These are phyloP conservation scores for Earliella scabrosa DNA, from an alignment of 1,284 basidiomycete genomes.

Conservation along the genomic window DNA sequence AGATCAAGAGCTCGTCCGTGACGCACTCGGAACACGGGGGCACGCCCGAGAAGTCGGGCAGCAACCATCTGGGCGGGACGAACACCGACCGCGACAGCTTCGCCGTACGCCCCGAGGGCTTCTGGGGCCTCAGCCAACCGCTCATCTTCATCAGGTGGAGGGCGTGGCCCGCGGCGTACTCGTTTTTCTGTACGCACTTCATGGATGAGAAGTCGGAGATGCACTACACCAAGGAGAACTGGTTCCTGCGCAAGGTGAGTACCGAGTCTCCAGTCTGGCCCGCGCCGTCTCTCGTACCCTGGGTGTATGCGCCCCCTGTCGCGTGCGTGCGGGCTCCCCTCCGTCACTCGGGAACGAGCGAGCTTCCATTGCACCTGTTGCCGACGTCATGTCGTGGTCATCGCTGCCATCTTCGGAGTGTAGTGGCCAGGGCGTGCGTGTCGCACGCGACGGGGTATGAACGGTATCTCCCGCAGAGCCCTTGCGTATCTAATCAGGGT, in stretches of 20 bases:
- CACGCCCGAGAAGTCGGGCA: slow-evolving; percentile 50
- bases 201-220: slow-evolving; percentile 61
- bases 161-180: slow-evolving; percentile 42
- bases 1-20: slow-evolving; percentile 52
- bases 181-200: slow-evolving; percentile 63
- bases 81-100: slow-evolving; percentile 41
- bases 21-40: slow-evolving; percentile 52
- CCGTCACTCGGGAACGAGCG: too few relatives aligned
- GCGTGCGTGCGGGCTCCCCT: too few relatives aligned
- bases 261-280: not conserved
- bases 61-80: slow-evolving; percentile 36
- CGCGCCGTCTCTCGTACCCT: not conserved
- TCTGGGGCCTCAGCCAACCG: slow-evolving; percentile 32
- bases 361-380: too few relatives aligned
- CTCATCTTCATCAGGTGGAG: slow-evolving; percentile 45
- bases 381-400: too few relatives aligned
- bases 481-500: too few relatives aligned
- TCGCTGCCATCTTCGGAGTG: too few relatives aligned
- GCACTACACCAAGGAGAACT: slow-evolving; percentile 57
- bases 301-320: not conserved
- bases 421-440: too few relatives aligned
- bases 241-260: slow-evolving; percentile 53
- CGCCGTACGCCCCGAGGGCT: slow-evolving; percentile 34
- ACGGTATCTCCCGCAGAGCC: too few relatives aligned
- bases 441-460: too few relatives aligned